Evolutionary conservation across 345 rosid species (phyloP), one percentile per base, ranked within the genome.

Genomic region (Euclidium syriacum): DNA sequence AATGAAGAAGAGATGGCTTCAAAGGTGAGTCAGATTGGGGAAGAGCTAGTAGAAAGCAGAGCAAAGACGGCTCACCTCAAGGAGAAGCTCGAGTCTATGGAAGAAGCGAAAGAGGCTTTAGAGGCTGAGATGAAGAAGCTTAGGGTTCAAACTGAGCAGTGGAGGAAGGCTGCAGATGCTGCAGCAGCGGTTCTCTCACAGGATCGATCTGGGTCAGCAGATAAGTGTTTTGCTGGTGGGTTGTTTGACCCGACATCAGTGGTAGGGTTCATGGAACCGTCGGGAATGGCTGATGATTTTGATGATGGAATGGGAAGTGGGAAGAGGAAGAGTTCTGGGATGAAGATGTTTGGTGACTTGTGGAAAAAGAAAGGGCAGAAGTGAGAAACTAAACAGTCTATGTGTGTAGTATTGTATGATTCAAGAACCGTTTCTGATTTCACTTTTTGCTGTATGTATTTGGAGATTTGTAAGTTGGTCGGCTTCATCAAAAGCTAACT

Each of bases 101-200:
- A 76, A 76, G 85, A 77, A 46, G 89, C 70, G 6, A 88, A 86
- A 43, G 76, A 75, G 18, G 80, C 70, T 16, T 39, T 88, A 64
- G 96, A 92, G 68, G 70, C 73, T 0, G 98, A 89, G 80, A 89
- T 89, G 90, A 86, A 77, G 81, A 86, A 73, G 77, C 78, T 92
- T 52, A 80, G 80, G 58, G 85, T 85, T 38, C 98, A 92, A 75
- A 89, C 96, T 17, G 96, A 86, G 77, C 96, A 92, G 63, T 92
- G 98, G 98, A 78, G 81, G 70, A 92, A 92, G 72, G 96, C 95
- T 0, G 98, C 98, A 0, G 96, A 89, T 73, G 98, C 96, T 0
- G 98, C 96, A 55, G 95, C 98, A 32, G 81, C 89, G 1, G 85
- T 89, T 15, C 91, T 92, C 17, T 80, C 95, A 6, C 78, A 83